phyloP scores from a whole-genome alignment of 306 rosid genomes.

The Castanea crenata region DNA sequence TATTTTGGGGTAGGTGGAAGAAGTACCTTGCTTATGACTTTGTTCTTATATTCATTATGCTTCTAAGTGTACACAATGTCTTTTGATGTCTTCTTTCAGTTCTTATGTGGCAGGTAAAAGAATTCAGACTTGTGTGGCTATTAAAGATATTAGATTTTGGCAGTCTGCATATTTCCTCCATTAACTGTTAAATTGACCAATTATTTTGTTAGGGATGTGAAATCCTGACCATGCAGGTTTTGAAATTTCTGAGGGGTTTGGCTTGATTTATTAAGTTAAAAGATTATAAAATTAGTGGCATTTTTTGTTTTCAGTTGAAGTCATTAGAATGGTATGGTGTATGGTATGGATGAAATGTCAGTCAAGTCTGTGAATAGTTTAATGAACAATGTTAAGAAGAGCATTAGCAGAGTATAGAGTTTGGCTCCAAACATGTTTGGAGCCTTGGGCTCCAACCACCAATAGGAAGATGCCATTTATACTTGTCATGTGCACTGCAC shows the following conservation, averaged over 20 bases:
- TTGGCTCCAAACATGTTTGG: too few species aligned
- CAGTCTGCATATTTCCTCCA: conserved; percentile 22
- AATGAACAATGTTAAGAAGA: background rate
- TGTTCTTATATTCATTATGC: conserved; percentile 9
- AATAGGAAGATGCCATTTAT: too few species aligned
- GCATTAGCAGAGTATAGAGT: background rate
- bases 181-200: conserved; percentile 29
- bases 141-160: conserved; percentile 16
- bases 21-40: conserved; percentile 11
- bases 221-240: too few species aligned
- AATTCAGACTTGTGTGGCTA: conserved; percentile 26
- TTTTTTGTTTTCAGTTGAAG: background rate
- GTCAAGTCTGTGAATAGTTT: background rate
- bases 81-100: conserved; percentile 41
- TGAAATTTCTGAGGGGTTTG: too few species aligned
- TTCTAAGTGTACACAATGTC: background rate
- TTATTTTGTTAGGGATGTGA: conserved; percentile 17
- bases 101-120: conserved; percentile 56
- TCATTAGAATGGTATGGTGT: background rate
- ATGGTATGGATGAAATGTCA: background rate
- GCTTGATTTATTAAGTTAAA: too few species aligned
- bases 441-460: too few species aligned
- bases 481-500: too few species aligned
- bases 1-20: conserved; percentile 45
- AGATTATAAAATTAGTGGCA: too few species aligned